Base-by-base conservation (phyloP, 148 eudicot species). In the Tetragonia tetragonoides region DNA sequence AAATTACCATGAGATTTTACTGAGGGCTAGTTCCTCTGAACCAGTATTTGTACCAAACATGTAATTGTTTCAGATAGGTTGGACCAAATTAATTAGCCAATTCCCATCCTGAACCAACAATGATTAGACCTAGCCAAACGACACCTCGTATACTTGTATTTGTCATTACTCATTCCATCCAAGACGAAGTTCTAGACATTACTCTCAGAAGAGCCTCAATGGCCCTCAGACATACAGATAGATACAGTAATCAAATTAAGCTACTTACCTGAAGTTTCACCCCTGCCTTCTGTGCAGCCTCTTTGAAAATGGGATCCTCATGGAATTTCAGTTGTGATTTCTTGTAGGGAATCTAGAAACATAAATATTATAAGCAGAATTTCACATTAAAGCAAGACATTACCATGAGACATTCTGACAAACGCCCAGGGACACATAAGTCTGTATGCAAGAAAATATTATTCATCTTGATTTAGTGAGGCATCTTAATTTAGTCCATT, bases 211-310 rank as follows among this genome's bases (percentile, higher is more conserved):
- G 42, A 24, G 16, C 68, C 42, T 38, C 38, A 65, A n/a, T n/a
- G n/a, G n/a, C n/a, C n/a, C n/a, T n/a, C n/a, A n/a, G n/a, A n/a
- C n/a, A n/a, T n/a, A n/a, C 34, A 28, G 34, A 28, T 28, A 28
- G 1, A 23, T 37, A 23, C 2, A 24, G 4, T 9, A 28, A 16
- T 15, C 16, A 28, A 23, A 34, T 24, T 66, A 24, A 66, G 38
- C 77, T 68, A 75, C 72, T 75, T 77, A 92, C 98, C 95, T 94
- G 97, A 75, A 94, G 92, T 74, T 89, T 86, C 81, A 94, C 98
- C 44, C 90, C 98, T 42, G 97, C 98, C 75, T 76, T 82, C 74
- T 88, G 98, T n/a, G 97, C 95, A 72, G 85, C 86, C 85, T 91
- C 97, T 85, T 92, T 92, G 81, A 94, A 94, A 20, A 47, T 86